These are phyloP conservation scores for Diaporthe eres DNA, from an alignment of 2,329 filamentous ascomycete species.

Conservation along the genomic window DNA sequence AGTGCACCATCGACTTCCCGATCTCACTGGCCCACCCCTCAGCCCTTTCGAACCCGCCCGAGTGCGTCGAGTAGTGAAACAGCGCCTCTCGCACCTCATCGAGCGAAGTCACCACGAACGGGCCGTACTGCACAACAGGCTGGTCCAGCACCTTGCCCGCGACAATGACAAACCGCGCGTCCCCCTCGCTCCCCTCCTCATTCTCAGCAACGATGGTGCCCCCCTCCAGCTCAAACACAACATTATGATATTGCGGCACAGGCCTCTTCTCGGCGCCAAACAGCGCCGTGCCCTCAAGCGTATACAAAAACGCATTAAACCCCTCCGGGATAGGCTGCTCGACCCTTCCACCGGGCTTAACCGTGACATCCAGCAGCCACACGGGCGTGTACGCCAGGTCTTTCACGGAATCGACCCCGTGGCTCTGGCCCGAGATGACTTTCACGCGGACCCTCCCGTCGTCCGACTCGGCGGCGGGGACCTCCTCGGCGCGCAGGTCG, in stretches of 20 bases:
- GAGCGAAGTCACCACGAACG: constrained; percentile 82
- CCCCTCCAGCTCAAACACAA: constrained; percentile 86
- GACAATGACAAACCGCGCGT: constrained; percentile 76
- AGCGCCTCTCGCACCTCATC: constrained; percentile 84
- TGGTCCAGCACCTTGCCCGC: constrained; percentile 86
- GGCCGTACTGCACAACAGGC: constrained; percentile 85
- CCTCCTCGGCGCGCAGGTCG: constrained; percentile 83
- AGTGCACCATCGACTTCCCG: constrained; percentile 78
- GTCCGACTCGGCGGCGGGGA: constrained; percentile 80
- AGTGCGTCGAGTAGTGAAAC: constrained; percentile 78
- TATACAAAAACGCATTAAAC: constrained; percentile 94
- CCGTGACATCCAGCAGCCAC: constrained; percentile 90
- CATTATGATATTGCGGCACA: constrained; percentile 84
- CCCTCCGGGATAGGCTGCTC: constrained; percentile 81
- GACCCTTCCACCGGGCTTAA: constrained; percentile 84
- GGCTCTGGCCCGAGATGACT: constrained; percentile 88
- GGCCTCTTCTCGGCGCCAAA: constrained; percentile 69
- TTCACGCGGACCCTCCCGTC: constrained; percentile 84
- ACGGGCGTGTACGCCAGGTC: constrained; percentile 97
- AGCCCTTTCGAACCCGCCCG: constrained; percentile 86
- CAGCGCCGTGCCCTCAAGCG: constrained; percentile 78
- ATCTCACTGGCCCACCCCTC: constrained; percentile 88
- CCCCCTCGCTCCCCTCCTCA: constrained; percentile 72
- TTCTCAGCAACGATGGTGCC: constrained; percentile 82
- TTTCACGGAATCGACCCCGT: constrained; percentile 87